Percentiles rank a stretch among this genome's conserved stretches.
These are phyloP conservation scores for Phoenix roebelenii DNA, from an alignment of 176 grass and related monocot species.

Conservation along the genomic window DNA sequence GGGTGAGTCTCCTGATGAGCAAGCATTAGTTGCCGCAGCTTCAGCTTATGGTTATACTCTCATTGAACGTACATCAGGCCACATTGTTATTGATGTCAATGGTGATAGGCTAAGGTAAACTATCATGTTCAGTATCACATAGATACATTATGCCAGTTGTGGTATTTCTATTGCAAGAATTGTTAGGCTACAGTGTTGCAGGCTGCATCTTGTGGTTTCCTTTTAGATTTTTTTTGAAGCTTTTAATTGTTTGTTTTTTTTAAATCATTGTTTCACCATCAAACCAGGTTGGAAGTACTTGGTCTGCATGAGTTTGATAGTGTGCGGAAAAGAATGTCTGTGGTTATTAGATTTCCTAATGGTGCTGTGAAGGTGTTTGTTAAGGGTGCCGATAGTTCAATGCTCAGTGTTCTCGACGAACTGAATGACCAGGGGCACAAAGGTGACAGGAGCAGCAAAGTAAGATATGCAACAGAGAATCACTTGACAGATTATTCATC, in stretches of 20 bases:
- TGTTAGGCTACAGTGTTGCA: no score
- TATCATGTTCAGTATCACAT: no score
- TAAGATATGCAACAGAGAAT: conserved; percentile 56
- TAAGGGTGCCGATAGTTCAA: conserved; percentile 94
- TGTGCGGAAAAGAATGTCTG: conserved; percentile 97
- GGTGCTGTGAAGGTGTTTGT: conserved; percentile 90
- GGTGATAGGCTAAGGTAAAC: conserved; percentile 80
- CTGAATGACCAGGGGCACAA: not conserved
- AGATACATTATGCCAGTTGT: no score
- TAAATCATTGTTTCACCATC: not conserved
- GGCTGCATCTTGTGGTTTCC: not conserved
- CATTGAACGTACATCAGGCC: conserved; percentile 83
- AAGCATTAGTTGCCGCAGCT: conserved; percentile 87
- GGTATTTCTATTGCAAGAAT: no score
- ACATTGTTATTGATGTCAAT: conserved; percentile 85
- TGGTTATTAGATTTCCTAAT: conserved; percentile 86
- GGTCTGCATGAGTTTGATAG: conserved; percentile 99
- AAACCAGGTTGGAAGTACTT: conserved; percentile 91
- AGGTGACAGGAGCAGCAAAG: conserved; percentile 10
- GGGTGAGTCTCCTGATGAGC: conserved; percentile 97
- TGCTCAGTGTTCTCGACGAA: conserved; percentile 60
- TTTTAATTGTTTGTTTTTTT: not conserved
- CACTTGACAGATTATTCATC: conserved; percentile 67
- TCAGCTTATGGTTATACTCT: conserved; percentile 80
- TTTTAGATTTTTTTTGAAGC: not conserved